phyloP scores from a whole-genome alignment of 441 rosid genomes.

The Melastoma candidum region DNA sequence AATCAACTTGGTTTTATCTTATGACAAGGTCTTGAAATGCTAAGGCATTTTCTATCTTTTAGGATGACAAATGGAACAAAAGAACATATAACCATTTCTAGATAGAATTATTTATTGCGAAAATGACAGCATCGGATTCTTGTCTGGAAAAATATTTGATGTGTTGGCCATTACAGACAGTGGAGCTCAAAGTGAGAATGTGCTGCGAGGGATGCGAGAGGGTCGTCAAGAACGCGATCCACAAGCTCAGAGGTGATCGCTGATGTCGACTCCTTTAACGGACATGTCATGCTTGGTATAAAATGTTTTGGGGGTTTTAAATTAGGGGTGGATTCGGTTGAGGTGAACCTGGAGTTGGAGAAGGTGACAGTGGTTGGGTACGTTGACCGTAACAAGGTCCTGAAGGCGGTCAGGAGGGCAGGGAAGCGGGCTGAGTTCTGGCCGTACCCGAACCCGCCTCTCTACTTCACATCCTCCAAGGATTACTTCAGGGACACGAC shows the following conservation, averaged over 20 bases:
- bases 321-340: slow-evolving; percentile 65
- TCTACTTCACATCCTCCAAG: slow-evolving; percentile 16
- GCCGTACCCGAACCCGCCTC: slow-evolving; percentile 60
- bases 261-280: neutral
- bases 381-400: slow-evolving; percentile 65
- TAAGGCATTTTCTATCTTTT: no score
- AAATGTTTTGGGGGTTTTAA: neutral
- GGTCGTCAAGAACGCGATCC: slow-evolving; percentile 34
- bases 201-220: slow-evolving; percentile 53
- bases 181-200: slow-evolving; percentile 54
- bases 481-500: slow-evolving; percentile 33
- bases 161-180: slow-evolving; percentile 16
- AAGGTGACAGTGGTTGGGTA: slow-evolving; percentile 74
- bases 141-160: no score
- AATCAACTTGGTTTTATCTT: no score
- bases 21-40: no score
- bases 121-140: no score
- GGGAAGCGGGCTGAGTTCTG: slow-evolving; percentile 78
- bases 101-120: no score
- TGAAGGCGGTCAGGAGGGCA: slow-evolving; percentile 50
- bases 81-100: no score
- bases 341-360: slow-evolving; percentile 51
- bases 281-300: no score
- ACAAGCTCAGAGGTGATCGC: slow-evolving; percentile 35
- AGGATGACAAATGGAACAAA: no score